These are phyloP conservation scores for Phaeosphaeria sp. DNA, from an alignment of 2,329 filamentous ascomycete genomes.

Conservation along the genomic window DNA sequence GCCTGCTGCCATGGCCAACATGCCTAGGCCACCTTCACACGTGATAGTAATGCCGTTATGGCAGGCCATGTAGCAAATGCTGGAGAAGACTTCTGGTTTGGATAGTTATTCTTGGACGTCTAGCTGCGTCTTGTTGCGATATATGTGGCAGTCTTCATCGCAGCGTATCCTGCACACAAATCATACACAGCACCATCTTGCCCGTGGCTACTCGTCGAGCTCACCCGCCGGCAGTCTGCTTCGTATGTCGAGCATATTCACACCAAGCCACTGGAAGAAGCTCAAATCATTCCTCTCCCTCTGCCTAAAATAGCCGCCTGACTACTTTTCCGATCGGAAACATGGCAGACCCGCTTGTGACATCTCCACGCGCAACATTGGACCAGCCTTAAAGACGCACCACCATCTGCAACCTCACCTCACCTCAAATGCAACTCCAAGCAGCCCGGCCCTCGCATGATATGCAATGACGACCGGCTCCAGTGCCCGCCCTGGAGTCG, in stretches of 20 bases:
- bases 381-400: constrained; percentile 4
- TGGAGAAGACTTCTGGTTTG: no score
- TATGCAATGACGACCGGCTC: constrained; percentile 48
- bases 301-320: constrained; percentile 7
- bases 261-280: neutral
- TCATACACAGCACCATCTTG: no score
- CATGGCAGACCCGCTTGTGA: constrained; percentile 10
- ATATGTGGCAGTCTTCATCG: neutral
- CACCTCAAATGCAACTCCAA: constrained; percentile 25
- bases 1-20: neutral
- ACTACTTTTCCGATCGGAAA: constrained; percentile 6
- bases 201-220: neutral
- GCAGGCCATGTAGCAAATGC: no score
- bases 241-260: neutral
- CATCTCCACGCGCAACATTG: constrained; percentile 14
- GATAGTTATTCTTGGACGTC: no score
- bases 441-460: constrained; percentile 23
- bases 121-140: no score
- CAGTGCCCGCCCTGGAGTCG: constrained; percentile 42
- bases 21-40: neutral
- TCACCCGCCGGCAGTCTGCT: neutral
- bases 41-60: no score
- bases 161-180: neutral
- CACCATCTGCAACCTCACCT: constrained; percentile 3
- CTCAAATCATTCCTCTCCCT: neutral